Conservation (phyloP, 306 rosid species). For the Rosa persica region DNA sequence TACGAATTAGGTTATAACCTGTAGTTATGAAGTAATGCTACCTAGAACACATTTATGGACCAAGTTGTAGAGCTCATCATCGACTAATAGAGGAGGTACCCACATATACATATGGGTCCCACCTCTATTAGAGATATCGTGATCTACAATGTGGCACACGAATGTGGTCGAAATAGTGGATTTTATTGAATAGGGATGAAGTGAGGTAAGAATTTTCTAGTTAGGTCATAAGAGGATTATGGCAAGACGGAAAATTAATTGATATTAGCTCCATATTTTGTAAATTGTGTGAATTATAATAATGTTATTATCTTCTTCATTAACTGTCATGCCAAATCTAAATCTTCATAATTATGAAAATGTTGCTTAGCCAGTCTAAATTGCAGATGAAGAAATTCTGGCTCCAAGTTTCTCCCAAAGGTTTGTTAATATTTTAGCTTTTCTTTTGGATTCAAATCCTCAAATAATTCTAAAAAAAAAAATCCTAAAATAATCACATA, state of each 20-base stretch:
- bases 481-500: no score
- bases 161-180: slow-evolving; percentile 12
- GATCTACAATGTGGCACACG: neutral
- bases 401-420: no score
- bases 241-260: slow-evolving; percentile 10
- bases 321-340: neutral
- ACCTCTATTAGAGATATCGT: neutral
- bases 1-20: slow-evolving; percentile 68
- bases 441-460: no score
- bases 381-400: no score
- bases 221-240: slow-evolving; percentile 41
- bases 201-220: slow-evolving; percentile 22
- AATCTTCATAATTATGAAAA: no score
- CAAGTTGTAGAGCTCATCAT: neutral
- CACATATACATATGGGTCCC: neutral
- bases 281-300: slow-evolving; percentile 65
- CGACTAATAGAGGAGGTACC: slow-evolving; percentile 8
- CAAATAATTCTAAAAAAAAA: no score
- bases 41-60: neutral
- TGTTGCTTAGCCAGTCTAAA: no score
- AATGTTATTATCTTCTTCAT: slow-evolving; percentile 7
- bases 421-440: no score
- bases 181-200: slow-evolving; percentile 1
- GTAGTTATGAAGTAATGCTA: slow-evolving; percentile 24
- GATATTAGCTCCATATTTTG: slow-evolving; percentile 35